Evolutionary conservation across 2,329 filamentous ascomycete species (phyloP).

Genomic region (Pleomassaria siparia): DNA sequence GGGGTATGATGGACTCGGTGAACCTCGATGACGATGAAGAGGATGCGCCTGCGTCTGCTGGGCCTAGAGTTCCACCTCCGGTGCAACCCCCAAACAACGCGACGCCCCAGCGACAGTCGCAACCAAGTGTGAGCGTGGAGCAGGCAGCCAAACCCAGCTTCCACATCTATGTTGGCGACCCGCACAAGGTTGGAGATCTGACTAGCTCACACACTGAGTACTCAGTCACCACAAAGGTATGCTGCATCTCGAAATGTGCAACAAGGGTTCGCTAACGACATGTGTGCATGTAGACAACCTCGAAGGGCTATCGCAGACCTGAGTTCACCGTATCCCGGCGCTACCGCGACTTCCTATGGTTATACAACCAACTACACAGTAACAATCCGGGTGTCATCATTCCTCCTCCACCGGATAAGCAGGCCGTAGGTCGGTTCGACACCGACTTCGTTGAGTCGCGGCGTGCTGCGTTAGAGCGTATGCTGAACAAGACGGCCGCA

Average conservation of each 20-base stretch:
- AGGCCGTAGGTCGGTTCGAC: slow-evolving; percentile 94
- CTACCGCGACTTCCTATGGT: slow-evolving; percentile 96
- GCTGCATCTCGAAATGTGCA: slow-evolving; percentile 11
- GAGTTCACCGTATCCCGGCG: slow-evolving; percentile 92
- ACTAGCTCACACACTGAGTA: slow-evolving; percentile 98
- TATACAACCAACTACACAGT: slow-evolving; percentile 90
- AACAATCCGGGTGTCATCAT: slow-evolving; percentile 96
- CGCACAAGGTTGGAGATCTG: slow-evolving; percentile 95
- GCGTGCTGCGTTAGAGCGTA: slow-evolving; percentile 88
- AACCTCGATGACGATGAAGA: slow-evolving; percentile 69
- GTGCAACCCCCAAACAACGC: slow-evolving; percentile 56
- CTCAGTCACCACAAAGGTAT: slow-evolving; percentile 87
- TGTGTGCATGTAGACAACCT: slow-evolving; percentile 69
- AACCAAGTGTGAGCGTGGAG: slow-evolving; percentile 86
- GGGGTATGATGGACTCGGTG: slow-evolving; percentile 63
- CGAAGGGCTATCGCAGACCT: slow-evolving; percentile 89
- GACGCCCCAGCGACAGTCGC: slow-evolving; percentile 53
- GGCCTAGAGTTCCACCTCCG: slow-evolving; percentile 66
- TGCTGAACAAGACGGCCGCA: slow-evolving; percentile 92
- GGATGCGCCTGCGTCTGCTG: slow-evolving; percentile 46
- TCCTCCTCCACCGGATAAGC: slow-evolving; percentile 94
- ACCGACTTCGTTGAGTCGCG: slow-evolving; percentile 94
- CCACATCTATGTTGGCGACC: slow-evolving; percentile 88
- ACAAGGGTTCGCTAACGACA: neutral
- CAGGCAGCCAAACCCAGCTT: slow-evolving; percentile 92